Base-by-base conservation (phyloP, 2,329 filamentous ascomycete genomes). In the Incumbomyces lentus region DNA sequence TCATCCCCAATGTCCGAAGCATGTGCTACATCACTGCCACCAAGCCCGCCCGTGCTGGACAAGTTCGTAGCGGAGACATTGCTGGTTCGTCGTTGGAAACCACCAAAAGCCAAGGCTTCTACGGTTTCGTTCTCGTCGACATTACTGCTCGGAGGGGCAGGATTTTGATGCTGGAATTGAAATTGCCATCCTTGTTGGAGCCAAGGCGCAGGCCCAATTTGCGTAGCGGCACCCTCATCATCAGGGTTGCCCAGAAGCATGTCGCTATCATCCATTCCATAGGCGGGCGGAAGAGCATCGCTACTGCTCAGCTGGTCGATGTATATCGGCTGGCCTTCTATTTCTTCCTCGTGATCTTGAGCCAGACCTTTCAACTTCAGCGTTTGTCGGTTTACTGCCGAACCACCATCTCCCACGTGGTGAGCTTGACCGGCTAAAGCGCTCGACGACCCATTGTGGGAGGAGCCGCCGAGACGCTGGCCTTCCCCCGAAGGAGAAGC, bases 361-460 rank as follows among this genome's bases (percentile, higher is more conserved):
- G 17, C 52, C 55, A 19, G 64, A 63, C 14, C 61, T 57, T 35
- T 57, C 57, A 32, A 58, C 54, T 40, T 56, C 52, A 41, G 42
- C 33, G 58, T 53, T 62, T 52, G 55, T 59, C 62, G 58, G 61
- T 60, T 55, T 59, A 61, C 61, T 70, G 51, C 52, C 66, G 68
- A 75, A 75, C 76, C 76, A 80, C 62, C 75, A 73, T 67, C 75
- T 74, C 64, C 76, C 69, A 62, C 74, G 73, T 62, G 81, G 79
- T 66, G 81, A 84, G 67, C 78, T 81, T 73, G 83, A 86, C 67
- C 84, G 76, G 73, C 81, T 86, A 73, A 86, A 78, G 78, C 83
- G 84, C 83, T 87, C 86, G 85, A 86, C 82, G 81, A 90, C 78
- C 86, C 86, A 90, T 71, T 81, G 74, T 72, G 82, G 81, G 82